Evolutionary conservation across 352 stramenopile species (phyloP).

Genomic region (Globisporangium heterothallicum): DNA sequence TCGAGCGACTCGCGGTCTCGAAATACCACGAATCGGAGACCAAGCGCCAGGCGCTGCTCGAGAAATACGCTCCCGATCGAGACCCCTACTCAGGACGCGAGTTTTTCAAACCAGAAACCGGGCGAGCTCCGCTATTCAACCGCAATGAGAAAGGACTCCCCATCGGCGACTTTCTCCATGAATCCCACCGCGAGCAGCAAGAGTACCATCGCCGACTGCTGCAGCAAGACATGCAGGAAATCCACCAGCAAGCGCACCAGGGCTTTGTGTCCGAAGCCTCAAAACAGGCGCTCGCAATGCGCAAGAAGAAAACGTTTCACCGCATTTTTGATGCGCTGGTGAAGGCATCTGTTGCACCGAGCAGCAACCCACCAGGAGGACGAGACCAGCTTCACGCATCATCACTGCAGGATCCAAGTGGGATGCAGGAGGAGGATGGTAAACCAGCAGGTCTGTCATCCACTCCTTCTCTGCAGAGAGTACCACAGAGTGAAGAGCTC

Average conservation of each 20-base stretch:
- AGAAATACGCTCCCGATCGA: constrained; percentile 59
- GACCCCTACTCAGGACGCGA: constrained; percentile 55
- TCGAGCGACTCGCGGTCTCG: constrained; percentile 61
- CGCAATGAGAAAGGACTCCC: constrained; percentile 64
- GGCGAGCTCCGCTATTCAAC: constrained; percentile 54
- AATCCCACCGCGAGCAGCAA: constrained; percentile 53
- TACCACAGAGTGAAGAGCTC: not conserved
- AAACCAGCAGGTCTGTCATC: too few species aligned
- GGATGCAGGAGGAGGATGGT: too few species aligned
- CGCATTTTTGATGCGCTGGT: constrained; percentile 48
- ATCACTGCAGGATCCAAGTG: not conserved
- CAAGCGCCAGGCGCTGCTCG: constrained; percentile 45
- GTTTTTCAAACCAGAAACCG: constrained; percentile 67
- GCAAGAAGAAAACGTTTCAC: constrained; percentile 56
- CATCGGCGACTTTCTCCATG: constrained; percentile 74
- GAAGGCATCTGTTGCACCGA: not conserved
- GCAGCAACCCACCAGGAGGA: not conserved
- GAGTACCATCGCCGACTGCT: constrained; percentile 47
- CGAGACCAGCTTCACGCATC: not conserved
- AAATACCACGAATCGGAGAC: constrained; percentile 62
- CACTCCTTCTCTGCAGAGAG: too few species aligned
- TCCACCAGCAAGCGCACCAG: constrained; percentile 39
- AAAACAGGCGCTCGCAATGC: constrained; percentile 37
- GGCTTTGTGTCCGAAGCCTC: constrained; percentile 59
- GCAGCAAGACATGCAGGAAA: constrained; percentile 35